Percentiles rank a stretch among this genome's conserved stretches.
phyloP scores from a whole-genome alignment of 2,329 filamentous ascomycete genomes.

The Lithohypha guttulata region DNA sequence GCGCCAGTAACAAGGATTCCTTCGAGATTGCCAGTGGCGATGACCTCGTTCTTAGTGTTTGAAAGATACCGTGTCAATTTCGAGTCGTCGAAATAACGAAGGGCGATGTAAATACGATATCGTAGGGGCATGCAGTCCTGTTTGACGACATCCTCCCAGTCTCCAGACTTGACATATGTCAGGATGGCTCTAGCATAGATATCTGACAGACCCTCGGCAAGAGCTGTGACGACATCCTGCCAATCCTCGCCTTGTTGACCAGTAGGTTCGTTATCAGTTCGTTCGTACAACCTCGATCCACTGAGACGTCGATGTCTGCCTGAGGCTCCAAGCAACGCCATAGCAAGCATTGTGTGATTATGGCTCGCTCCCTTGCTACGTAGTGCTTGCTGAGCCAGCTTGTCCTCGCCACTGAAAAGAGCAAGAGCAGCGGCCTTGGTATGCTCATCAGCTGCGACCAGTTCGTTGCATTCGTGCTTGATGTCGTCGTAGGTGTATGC shows the following conservation, averaged over 20 bases:
- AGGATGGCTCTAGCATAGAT: constrained; percentile 53
- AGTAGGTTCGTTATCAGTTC: constrained; percentile 13
- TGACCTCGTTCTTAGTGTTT: constrained; percentile 40
- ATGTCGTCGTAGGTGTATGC: constrained; percentile 42
- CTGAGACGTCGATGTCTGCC: constrained; percentile 19
- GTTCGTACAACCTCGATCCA: constrained; percentile 1
- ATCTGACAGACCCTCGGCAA: constrained; percentile 51
- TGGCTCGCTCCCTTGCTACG: constrained; percentile 42
- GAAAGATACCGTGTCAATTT: constrained; percentile 43
- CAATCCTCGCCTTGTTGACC: constrained; percentile 45
- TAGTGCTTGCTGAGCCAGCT: constrained; percentile 47
- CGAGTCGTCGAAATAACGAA: constrained; percentile 40
- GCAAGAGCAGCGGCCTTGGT: constrained; percentile 55
- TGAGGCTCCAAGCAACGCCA: constrained; percentile 38
- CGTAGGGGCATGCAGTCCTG: constrained; percentile 48
- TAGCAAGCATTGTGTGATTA: constrained; percentile 47
- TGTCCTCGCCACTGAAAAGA: constrained; percentile 48
- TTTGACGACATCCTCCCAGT: constrained; percentile 49
- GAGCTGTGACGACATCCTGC: constrained; percentile 50
- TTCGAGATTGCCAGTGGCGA: constrained; percentile 48
- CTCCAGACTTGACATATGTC: constrained; percentile 47
- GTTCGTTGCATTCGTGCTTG: constrained; percentile 38
- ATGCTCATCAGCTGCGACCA: constrained; percentile 44
- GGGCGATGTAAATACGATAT: constrained; percentile 51
- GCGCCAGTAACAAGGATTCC: constrained; percentile 53